These are phyloP conservation scores for Podospora conica DNA, from an alignment of 495 filamentous ascomycete genomes.

Conservation along the genomic window DNA sequence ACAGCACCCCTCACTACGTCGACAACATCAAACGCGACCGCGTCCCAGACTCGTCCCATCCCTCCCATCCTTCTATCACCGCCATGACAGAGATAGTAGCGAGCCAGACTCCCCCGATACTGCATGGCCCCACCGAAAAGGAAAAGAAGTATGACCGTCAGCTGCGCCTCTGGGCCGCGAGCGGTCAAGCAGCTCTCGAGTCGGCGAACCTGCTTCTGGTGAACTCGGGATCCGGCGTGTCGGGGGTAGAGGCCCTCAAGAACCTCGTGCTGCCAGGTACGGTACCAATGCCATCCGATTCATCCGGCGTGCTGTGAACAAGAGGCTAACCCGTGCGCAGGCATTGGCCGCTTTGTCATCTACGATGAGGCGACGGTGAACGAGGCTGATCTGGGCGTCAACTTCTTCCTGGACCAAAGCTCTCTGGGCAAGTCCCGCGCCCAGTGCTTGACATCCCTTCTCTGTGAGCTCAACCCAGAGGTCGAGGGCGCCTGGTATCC, in stretches of 20 bases:
- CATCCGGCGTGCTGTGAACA: not conserved
- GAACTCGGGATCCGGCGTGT: conserved; percentile 74
- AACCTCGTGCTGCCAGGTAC: conserved; percentile 87
- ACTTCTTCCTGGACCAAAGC: conserved; percentile 87
- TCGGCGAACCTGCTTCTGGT: conserved; percentile 81
- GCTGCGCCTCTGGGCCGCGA: conserved; percentile 90
- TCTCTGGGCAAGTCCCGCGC: conserved; percentile 76
- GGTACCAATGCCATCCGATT: not conserved
- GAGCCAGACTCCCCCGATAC: conserved; percentile 46
- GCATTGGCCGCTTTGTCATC: conserved; percentile 92
- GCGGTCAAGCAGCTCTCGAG: conserved; percentile 84
- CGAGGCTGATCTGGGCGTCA: conserved; percentile 83
- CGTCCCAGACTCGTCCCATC: not conserved
- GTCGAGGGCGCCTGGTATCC: conserved; percentile 63
- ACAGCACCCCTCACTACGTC: not conserved
- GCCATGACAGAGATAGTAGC: conserved; percentile 44
- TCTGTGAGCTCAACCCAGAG: conserved; percentile 94
- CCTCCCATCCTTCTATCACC: not conserved
- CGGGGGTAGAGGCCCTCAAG: conserved; percentile 90
- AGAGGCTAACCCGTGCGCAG: conserved; percentile 29
- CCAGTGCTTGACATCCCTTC: conserved; percentile 63
- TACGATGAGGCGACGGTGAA: conserved; percentile 71
- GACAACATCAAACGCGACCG: not conserved
- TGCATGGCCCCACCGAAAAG: conserved; percentile 68
- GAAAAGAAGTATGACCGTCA: conserved; percentile 96